Evolutionary conservation across 1,284 basidiomycete species (phyloP).

Genomic region (Leccinum pallidistipes): DNA sequence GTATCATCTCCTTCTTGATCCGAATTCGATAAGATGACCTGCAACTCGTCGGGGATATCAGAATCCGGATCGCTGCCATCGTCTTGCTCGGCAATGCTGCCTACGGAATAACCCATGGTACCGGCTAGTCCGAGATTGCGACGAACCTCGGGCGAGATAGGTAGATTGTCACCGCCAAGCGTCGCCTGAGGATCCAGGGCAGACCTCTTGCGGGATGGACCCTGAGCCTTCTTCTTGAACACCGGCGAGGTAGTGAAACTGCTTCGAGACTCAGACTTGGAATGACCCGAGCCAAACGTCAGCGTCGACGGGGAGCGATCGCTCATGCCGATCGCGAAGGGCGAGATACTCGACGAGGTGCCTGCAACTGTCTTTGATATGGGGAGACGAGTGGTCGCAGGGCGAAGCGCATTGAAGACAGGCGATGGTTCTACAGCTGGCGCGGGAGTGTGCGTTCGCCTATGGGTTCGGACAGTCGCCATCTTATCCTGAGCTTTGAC

Average conservation of each 20-base stretch:
- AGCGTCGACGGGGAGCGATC: conserved; percentile 42
- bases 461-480: conserved; percentile 41
- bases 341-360: conserved; percentile 11
- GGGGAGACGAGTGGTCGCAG: conserved; percentile 39
- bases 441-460: conserved; percentile 53
- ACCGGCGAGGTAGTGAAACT: conserved; percentile 43
- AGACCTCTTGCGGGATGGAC: conserved; percentile 39
- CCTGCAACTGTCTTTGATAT: conserved; percentile 15
- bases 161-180: conserved; percentile 27
- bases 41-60: conserved; percentile 75
- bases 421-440: conserved; percentile 50
- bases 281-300: conserved; percentile 51
- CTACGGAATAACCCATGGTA: conserved; percentile 61
- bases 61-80: conserved; percentile 64
- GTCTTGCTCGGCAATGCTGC: conserved; percentile 42
- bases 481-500: conserved; percentile 7
- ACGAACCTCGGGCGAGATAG: conserved; percentile 51
- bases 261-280: conserved; percentile 33
- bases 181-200: conserved; percentile 31
- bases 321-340: conserved; percentile 9
- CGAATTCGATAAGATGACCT: conserved; percentile 56
- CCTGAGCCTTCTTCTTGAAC: conserved; percentile 47
- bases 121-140: conserved; percentile 60
- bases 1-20: conserved; percentile 46
- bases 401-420: conserved; percentile 59